Percentiles rank a stretch among this genome's conserved stretches.
Evolutionary conservation across 306 rosid genomes (phyloP).

Genomic region (Pachyrhizus erosus): DNA sequence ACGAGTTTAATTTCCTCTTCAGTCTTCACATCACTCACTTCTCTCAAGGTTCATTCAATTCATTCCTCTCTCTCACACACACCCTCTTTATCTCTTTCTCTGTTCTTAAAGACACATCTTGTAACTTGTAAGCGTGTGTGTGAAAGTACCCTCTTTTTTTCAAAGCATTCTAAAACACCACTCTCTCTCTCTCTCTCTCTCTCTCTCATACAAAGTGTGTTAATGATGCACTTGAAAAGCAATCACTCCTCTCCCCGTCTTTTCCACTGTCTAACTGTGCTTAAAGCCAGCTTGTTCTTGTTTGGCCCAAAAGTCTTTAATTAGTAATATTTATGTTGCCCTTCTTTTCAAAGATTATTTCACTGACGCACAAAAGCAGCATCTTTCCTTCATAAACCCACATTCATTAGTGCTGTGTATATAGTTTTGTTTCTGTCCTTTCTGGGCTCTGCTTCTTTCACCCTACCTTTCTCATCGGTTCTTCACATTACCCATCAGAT

Average conservation of each 20-base stretch:
- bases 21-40: conserved; percentile 50
- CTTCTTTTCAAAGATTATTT: conserved; percentile 29
- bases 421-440: conserved; percentile 31
- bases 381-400: conserved; percentile 28
- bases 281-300: conserved; percentile 25
- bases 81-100: not conserved
- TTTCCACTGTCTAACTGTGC: conserved; percentile 39
- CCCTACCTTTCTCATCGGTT: conserved; percentile 17
- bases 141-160: conserved; percentile 48
- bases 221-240: conserved; percentile 50
- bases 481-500: conserved; percentile 19
- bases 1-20: conserved; percentile 35
- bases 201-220: not conserved
- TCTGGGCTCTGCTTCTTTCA: conserved; percentile 10
- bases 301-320: conserved; percentile 33
- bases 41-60: conserved; percentile 58
- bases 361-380: conserved; percentile 39
- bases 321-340: conserved; percentile 44
- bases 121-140: conserved; percentile 51
- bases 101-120: conserved; percentile 23
- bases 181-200: not conserved
- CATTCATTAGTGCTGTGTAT: conserved; percentile 24
- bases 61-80: not conserved
- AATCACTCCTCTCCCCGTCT: conserved; percentile 21
- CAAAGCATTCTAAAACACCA: conserved; percentile 32